phyloP scores from a whole-genome alignment of 306 rosid species.

The Rosa multiflora region DNA sequence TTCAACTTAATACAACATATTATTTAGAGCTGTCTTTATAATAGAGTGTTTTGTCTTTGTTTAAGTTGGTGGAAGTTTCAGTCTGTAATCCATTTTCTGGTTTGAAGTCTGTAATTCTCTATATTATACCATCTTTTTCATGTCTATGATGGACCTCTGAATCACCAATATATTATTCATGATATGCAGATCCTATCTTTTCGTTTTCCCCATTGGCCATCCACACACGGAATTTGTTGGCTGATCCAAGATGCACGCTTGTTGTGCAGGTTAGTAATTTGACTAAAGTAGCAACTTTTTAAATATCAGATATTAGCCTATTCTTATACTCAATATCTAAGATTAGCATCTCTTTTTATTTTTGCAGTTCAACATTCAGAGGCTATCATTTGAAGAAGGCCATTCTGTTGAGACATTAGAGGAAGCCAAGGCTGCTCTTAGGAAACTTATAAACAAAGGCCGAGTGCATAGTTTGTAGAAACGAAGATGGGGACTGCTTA shows the following conservation, averaged over 20 bases:
- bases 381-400: constrained; percentile 92
- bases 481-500: constrained; percentile 18
- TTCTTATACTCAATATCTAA: background rate
- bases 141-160: constrained; percentile 10
- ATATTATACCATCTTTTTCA: background rate
- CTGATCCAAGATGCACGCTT: constrained; percentile 94
- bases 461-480: constrained; percentile 64
- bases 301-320: background rate
- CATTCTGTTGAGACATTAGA: constrained; percentile 84
- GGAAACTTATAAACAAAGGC: constrained; percentile 74
- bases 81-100: background rate
- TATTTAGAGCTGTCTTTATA: background rate
- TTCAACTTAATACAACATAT: background rate
- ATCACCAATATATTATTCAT: background rate
- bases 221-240: constrained; percentile 91
- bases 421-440: constrained; percentile 92
- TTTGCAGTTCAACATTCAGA: constrained; percentile 88
- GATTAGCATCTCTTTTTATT: background rate
- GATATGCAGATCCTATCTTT: constrained; percentile 81
- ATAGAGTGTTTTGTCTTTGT: background rate
- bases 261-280: constrained; percentile 86
- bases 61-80: background rate
- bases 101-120: background rate
- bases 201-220: constrained; percentile 97
- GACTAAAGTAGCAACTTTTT: background rate